phyloP scores from a whole-genome alignment of 1,139 yeast genomes.

The Magnusiomyces tetraspermus region DNA sequence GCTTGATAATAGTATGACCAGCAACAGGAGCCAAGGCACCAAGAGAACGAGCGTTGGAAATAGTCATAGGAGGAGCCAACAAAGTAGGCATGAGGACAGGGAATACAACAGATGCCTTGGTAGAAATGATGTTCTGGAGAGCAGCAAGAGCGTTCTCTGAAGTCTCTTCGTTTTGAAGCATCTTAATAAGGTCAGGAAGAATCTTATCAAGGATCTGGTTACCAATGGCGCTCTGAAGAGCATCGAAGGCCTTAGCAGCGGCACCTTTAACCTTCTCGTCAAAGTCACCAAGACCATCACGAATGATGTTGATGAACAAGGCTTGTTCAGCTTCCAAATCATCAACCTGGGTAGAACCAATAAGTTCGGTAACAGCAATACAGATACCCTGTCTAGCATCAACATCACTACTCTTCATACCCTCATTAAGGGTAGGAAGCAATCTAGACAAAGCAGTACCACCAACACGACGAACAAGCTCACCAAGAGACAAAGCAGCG shows the following conservation, averaged over 20 bases:
- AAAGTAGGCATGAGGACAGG: conserved; percentile 86
- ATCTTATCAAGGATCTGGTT: conserved; percentile 80
- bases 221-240: conserved; percentile 72
- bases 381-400: conserved; percentile 95
- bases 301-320: conserved; percentile 62
- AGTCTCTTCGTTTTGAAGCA: conserved; percentile 47
- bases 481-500: conserved; percentile 93
- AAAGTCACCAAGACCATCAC: conserved; percentile 69
- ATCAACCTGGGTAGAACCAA: conserved; percentile 60
- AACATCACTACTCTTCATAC: conserved; percentile 50
- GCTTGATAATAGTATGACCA: conserved; percentile 68
- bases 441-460: conserved; percentile 76
- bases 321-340: conserved; percentile 58
- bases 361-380: conserved; percentile 80
- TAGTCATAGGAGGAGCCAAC: conserved; percentile 70
- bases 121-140: conserved; percentile 83
- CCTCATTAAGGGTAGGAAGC: conserved; percentile 72
- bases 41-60: conserved; percentile 76
- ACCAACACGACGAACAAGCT: conserved; percentile 91
- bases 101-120: conserved; percentile 84
- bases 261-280: conserved; percentile 72
- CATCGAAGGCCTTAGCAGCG: conserved; percentile 86
- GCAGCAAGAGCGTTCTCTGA: conserved; percentile 81
- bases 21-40: conserved; percentile 89
- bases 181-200: conserved; percentile 68